Evolutionary conservation across 2,329 filamentous ascomycete species (phyloP).

Genomic region (Alternaria sp.): DNA sequence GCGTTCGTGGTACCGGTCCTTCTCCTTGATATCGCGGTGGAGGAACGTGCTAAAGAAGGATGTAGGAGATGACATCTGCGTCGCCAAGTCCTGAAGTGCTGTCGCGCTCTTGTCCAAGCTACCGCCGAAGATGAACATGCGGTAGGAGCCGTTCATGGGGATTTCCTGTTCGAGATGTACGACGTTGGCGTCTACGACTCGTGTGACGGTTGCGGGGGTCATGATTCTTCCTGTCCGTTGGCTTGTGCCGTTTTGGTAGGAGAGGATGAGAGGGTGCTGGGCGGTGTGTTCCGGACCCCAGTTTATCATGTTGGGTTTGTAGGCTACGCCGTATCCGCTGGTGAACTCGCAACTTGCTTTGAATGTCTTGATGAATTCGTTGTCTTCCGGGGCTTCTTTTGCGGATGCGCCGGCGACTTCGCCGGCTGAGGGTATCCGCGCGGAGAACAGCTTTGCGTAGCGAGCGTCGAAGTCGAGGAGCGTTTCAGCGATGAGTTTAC

Average conservation of each 20-base stretch:
- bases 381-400: constrained; percentile 56
- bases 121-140: constrained; percentile 86
- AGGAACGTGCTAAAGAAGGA: constrained; percentile 76
- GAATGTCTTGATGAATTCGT: constrained; percentile 87
- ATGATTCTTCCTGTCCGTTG: constrained; percentile 78
- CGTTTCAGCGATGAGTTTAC: constrained; percentile 82
- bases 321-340: constrained; percentile 87
- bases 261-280: constrained; percentile 72
- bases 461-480: constrained; percentile 85
- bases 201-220: constrained; percentile 79
- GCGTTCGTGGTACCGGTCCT: constrained; percentile 69
- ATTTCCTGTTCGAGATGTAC: constrained; percentile 91
- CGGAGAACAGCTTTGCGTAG: constrained; percentile 89
- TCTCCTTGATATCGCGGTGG: constrained; percentile 63
- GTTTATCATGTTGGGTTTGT: constrained; percentile 82
- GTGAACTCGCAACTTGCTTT: constrained; percentile 93
- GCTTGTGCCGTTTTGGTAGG: constrained; percentile 60
- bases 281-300: constrained; percentile 78
- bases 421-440: constrained; percentile 72
- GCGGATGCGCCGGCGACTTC: constrained; percentile 71
- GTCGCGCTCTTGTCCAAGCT: constrained; percentile 61
- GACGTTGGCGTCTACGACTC: constrained; percentile 86
- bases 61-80: constrained; percentile 66
- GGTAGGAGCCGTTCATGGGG: constrained; percentile 85
- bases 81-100: constrained; percentile 74